phyloP scores from a whole-genome alignment of 345 rosid genomes.

The Arabis alpina region DNA sequence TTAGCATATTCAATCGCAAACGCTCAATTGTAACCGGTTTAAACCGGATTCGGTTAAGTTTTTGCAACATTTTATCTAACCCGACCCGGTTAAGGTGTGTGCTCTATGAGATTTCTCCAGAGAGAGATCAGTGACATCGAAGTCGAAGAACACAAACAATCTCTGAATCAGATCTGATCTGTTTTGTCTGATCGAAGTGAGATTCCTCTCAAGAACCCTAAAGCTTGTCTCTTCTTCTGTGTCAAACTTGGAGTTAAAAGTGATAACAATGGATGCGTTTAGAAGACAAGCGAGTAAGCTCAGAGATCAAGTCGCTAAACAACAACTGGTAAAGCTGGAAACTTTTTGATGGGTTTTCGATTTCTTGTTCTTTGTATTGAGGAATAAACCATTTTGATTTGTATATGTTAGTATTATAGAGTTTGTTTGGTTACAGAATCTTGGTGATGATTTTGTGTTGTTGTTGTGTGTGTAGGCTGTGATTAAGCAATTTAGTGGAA shows the following conservation, averaged over 20 bases:
- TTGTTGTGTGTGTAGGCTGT: slow-evolving; percentile 67
- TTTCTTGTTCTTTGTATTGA: neutral
- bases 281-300: slow-evolving; percentile 94
- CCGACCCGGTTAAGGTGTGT: slow-evolving; percentile 23
- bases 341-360: neutral
- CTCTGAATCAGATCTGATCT: slow-evolving; percentile 38
- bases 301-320: slow-evolving; percentile 96
- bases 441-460: slow-evolving; percentile 42
- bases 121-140: slow-evolving; percentile 32
- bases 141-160: slow-evolving; percentile 16
- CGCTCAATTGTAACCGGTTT: slow-evolving; percentile 3
- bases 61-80: slow-evolving; percentile 11
- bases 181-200: slow-evolving; percentile 12
- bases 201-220: neutral
- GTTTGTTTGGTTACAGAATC: neutral
- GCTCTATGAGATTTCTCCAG: slow-evolving; percentile 20
- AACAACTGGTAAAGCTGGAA: slow-evolving; percentile 52
- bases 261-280: slow-evolving; percentile 69
- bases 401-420: neutral
- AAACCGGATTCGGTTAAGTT: slow-evolving; percentile 6
- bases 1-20: slow-evolving; percentile 11
- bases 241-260: neutral
- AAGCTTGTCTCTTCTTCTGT: neutral
- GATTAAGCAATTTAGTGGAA: slow-evolving; percentile 84
- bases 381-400: neutral